Conservation (phyloP, 345 rosid genomes). For the Dovyalis caffra region DNA sequence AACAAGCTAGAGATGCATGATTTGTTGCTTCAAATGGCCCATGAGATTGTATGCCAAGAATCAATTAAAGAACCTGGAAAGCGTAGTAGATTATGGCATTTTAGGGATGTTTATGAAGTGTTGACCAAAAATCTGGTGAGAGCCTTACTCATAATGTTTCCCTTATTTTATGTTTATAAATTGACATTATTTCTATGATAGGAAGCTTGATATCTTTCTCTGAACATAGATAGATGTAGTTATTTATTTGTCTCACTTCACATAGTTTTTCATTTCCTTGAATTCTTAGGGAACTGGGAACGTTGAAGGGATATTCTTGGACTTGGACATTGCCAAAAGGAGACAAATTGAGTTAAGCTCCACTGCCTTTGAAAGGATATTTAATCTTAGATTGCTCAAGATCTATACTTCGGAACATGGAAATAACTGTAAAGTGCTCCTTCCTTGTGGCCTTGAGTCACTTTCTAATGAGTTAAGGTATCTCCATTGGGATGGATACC, state of each 20-base stretch:
- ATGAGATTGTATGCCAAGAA: slow-evolving; percentile 3
- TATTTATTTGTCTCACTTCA: no score
- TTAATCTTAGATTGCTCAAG: neutral
- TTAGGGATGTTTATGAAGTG: slow-evolving; percentile 4
- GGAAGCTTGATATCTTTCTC: no score
- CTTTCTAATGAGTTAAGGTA: neutral
- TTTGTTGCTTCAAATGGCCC: slow-evolving; percentile 18
- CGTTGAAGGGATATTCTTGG: slow-evolving; percentile 1
- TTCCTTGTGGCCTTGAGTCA: neutral
- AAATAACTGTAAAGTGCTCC: neutral
- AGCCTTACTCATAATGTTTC: neutral
- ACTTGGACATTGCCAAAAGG: neutral
- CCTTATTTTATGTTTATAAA: neutral
- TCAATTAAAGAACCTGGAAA: neutral
- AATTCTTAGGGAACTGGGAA: neutral
- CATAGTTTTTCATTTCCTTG: no score
- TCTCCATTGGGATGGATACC: neutral
- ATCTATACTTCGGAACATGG: neutral
- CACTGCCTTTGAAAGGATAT: neutral
- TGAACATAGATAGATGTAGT: no score
- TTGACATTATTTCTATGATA: no score
- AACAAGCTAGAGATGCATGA: slow-evolving; percentile 16
- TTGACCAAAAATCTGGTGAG: slow-evolving; percentile 2
- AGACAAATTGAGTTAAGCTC: no score
- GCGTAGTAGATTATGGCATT: slow-evolving; percentile 20